Evolutionary conservation across 805 yeast species (phyloP).

Genomic region (Candida koratica): DNA sequence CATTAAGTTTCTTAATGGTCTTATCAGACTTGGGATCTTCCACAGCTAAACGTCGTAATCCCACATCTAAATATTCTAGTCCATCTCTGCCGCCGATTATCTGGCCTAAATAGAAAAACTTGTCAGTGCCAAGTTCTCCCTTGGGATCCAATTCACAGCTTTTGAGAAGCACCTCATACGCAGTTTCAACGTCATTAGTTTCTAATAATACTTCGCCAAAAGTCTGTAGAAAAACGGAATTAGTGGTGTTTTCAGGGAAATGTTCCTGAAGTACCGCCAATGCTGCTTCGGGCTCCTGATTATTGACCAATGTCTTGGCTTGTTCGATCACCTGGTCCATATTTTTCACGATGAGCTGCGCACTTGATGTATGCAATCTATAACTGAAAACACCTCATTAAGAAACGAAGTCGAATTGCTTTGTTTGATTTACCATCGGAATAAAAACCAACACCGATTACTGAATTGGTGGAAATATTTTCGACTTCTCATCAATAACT

Average conservation of each 20-base stretch:
- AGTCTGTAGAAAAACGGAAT: constrained; percentile 48
- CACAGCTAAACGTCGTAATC: constrained; percentile 44
- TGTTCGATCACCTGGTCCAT: constrained; percentile 4
- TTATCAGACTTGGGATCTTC: constrained; percentile 19
- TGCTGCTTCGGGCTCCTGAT: constrained; percentile 49
- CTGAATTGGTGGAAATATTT: constrained; percentile 76
- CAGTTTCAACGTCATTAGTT: constrained; percentile 71
- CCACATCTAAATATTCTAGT: constrained; percentile 55
- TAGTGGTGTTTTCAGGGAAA: constrained; percentile 26
- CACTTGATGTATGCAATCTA: neutral
- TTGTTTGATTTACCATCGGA: constrained; percentile 64
- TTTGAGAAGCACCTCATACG: constrained; percentile 55
- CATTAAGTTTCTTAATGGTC: constrained; percentile 54
- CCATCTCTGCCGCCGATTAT: constrained; percentile 82
- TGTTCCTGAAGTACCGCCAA: constrained; percentile 44
- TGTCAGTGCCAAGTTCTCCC: constrained; percentile 68
- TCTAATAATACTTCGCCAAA: constrained; percentile 81
- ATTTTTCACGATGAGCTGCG: constrained; percentile 10
- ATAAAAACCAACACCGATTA: constrained; percentile 69
- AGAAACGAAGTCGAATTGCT: constrained; percentile 54
- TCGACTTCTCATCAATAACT: constrained; percentile 55
- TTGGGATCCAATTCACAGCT: constrained; percentile 69
- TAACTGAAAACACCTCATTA: constrained; percentile 13
- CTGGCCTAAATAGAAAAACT: constrained; percentile 88
- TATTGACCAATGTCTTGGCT: constrained; percentile 6